These are phyloP conservation scores for Plasmodium gonderi DNA, from an alignment of 169 alveolate species.

Conservation along the genomic window DNA sequence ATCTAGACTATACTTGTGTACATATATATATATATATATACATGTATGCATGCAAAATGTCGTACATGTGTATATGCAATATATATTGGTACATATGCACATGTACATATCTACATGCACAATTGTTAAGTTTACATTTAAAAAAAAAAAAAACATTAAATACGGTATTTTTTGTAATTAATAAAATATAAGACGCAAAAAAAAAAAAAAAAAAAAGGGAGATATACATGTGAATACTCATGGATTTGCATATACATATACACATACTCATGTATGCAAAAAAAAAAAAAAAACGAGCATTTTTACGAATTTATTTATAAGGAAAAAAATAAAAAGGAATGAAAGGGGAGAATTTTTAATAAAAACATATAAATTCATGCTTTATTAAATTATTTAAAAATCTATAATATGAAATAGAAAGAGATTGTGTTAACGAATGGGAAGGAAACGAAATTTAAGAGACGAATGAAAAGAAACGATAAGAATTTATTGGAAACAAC, in stretches of 20 bases:
- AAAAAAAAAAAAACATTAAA: conserved; percentile 6
- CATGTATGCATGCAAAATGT: not conserved
- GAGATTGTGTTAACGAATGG: not conserved
- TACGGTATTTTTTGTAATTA: not conserved
- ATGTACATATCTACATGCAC: not conserved
- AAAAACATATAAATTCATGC: not conserved
- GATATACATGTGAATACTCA: not conserved
- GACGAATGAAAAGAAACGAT: too few relatives aligned
- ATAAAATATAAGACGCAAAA: not conserved
- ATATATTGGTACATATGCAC: not conserved
- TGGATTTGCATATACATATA: not conserved
- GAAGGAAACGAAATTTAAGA: too few relatives aligned
- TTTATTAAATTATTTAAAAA: not conserved
- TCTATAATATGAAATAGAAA: not conserved
- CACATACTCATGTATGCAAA: not conserved
- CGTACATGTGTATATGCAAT: too few relatives aligned
- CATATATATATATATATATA: not conserved
- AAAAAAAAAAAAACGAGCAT: not conserved
- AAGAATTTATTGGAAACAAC: too few relatives aligned
- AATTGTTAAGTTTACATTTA: conserved; percentile 1
- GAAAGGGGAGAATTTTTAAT: not conserved
- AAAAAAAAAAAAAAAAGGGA: too few relatives aligned
- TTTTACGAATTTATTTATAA: not conserved
- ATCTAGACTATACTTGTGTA: too few relatives aligned
- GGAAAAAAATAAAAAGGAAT: not conserved